phyloP scores from a whole-genome alignment of 495 filamentous ascomycete genomes.

The Amniculicola lignicola region DNA sequence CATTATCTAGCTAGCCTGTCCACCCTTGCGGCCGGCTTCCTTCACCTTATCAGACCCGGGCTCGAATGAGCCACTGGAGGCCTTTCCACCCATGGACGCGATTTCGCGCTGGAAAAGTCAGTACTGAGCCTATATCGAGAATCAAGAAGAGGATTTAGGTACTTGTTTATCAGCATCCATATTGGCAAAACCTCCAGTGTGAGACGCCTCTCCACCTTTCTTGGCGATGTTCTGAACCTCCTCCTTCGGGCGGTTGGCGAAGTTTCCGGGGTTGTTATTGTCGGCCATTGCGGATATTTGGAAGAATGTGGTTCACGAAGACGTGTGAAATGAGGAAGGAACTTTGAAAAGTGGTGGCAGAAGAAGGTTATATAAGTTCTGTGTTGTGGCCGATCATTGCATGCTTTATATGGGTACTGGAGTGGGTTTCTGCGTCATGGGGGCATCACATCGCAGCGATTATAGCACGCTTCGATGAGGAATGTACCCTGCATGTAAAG shows the following conservation, averaged over 20 bases:
- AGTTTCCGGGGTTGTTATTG: constrained; percentile 19
- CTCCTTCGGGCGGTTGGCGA: constrained; percentile 18
- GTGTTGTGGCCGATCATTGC: too few species aligned
- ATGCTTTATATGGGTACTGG: too few species aligned
- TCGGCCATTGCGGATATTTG: constrained; percentile 18
- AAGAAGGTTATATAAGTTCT: too few species aligned
- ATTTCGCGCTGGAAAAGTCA: constrained; percentile 28
- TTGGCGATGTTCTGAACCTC: constrained; percentile 14
- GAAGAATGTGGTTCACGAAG: too few species aligned
- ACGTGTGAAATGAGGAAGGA: too few species aligned
- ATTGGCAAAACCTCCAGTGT: not conserved
- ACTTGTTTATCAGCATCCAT: not conserved
- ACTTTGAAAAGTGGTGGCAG: too few species aligned
- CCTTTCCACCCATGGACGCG: constrained; percentile 35
- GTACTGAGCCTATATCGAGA: too few species aligned
- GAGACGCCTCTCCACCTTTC: constrained; percentile 7
- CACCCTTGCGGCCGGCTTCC: constrained; percentile 50
- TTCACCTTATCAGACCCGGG: constrained; percentile 45
- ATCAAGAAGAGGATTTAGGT: not conserved
- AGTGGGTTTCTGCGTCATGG: too few species aligned
- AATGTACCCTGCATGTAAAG: too few species aligned
- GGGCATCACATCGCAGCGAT: too few species aligned
- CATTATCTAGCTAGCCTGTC: too few species aligned
- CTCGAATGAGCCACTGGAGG: constrained; percentile 47
- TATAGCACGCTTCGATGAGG: too few species aligned